These are phyloP conservation scores for Parathielavia appendiculata DNA, from an alignment of 495 filamentous ascomycete species.

Conservation along the genomic window DNA sequence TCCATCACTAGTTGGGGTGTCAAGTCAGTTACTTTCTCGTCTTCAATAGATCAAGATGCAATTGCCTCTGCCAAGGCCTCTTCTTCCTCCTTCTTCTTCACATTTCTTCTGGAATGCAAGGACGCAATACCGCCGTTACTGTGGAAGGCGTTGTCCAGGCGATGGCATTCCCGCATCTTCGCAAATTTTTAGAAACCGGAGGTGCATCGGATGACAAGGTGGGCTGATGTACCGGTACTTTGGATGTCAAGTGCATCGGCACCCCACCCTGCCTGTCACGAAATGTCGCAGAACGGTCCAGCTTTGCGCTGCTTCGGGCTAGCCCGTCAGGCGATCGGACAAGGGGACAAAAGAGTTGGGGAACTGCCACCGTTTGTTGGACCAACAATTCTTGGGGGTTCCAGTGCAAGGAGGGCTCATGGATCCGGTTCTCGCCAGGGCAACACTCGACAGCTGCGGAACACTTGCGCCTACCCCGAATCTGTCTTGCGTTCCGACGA, in stretches of 20 bases:
- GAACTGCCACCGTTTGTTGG: conserved; percentile 32
- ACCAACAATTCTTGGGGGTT: conserved; percentile 29
- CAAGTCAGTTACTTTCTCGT: neutral
- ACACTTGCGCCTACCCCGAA: conserved; percentile 21
- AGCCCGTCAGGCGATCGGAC: conserved; percentile 32
- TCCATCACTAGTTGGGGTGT: too few relatives aligned
- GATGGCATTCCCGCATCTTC: neutral
- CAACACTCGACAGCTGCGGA: conserved; percentile 21
- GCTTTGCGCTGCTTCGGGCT: conserved; percentile 23
- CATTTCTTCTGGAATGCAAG: neutral
- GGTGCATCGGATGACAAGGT: conserved; percentile 18
- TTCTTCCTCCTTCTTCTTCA: neutral
- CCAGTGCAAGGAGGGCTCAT: conserved; percentile 15
- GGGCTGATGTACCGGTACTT: conserved; percentile 33
- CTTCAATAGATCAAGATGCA: neutral
- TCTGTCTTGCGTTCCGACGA: conserved; percentile 18
- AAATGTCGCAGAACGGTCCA: conserved; percentile 6
- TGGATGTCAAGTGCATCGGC: conserved; percentile 12
- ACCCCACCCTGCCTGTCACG: conserved; percentile 23
- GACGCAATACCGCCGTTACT: neutral
- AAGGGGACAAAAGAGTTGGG: conserved; percentile 37
- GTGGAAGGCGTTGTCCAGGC: neutral
- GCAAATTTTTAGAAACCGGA: conserved; percentile 17
- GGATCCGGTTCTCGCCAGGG: conserved; percentile 13
- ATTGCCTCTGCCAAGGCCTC: neutral